phyloP scores from a whole-genome alignment of 1,284 basidiomycete genomes.

The Rhodotorula mucilaginosa region DNA sequence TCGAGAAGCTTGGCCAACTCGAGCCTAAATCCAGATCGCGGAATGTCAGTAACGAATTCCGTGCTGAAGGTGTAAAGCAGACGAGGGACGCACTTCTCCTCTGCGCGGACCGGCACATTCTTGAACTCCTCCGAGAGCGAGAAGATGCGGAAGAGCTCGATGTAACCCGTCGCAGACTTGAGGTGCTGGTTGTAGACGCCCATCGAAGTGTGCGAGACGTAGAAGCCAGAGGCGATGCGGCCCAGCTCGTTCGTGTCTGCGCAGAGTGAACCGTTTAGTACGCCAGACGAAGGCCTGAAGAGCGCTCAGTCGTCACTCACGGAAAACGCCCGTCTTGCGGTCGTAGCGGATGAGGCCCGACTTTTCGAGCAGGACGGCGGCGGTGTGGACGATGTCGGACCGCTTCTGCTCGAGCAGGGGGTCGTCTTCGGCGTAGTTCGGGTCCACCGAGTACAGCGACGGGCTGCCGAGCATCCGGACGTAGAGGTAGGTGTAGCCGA shows the following conservation, averaged over 20 bases:
- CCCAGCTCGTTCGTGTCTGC: constrained; percentile 79
- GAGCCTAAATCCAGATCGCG: constrained; percentile 58
- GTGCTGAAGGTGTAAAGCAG: background rate
- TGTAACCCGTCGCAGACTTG: constrained; percentile 66
- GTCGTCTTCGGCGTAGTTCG: constrained; percentile 88
- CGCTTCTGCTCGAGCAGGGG: constrained; percentile 81
- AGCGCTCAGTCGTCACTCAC: background rate
- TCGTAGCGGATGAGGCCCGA: constrained; percentile 93
- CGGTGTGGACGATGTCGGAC: constrained; percentile 84
- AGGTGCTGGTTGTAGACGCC: constrained; percentile 94
- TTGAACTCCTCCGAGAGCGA: constrained; percentile 97
- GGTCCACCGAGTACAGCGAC: constrained; percentile 80
- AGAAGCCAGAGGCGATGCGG: constrained; percentile 93
- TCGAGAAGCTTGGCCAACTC: constrained; percentile 92
- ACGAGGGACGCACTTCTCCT: constrained; percentile 48
- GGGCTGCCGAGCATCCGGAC: constrained; percentile 95
- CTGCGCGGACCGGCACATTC: constrained; percentile 70
- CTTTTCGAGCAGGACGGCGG: constrained; percentile 90
- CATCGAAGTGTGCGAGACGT: constrained; percentile 95
- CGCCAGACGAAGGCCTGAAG: background rate
- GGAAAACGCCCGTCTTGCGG: constrained; percentile 80
- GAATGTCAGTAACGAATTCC: constrained; percentile 35
- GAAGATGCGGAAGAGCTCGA: constrained; percentile 95
- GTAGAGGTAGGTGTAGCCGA: constrained; percentile 92
- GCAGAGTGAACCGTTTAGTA: no score